Base-by-base conservation (phyloP, 371 early-diverging fungal genomes). In the Aphelidium insulamus region DNA sequence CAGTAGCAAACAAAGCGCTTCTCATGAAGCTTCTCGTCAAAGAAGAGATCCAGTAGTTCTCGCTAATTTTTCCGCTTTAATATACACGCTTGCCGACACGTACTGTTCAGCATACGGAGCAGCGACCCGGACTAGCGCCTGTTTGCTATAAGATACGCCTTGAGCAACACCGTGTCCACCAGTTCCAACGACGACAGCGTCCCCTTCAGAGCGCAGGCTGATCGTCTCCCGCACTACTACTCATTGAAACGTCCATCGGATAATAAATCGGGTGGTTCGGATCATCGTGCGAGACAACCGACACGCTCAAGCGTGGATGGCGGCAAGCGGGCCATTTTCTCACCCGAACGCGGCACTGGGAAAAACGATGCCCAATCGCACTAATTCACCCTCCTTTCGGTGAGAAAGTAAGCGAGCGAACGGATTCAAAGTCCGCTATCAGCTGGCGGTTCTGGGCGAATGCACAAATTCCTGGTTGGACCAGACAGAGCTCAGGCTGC, bases 111-210 rank as follows among this genome's bases (percentile, higher is more conserved):
- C 1, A 88, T 78, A 17, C 91, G 66, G 28, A 92, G 49, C 17
- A 92, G 54, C 0, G 84, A 72, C 1, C 88, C 82, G 1, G 81
- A 70, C n/a, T 84, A 56, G 0, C 72, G 59, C 18, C 70, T 72
- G 29, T 77, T 77, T 15, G 66, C 63, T 36, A 63, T 54, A 50
- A 85, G 53, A 44, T 84, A 88, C 0, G 77, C 67, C 44, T 79
- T 81, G 15, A 92, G 52, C 27, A 92, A 47, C 0, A 83, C 69
- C 0, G 90, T 90, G 39, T 92, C 94, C 1, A 88, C 80, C n/a
- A 83, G 44, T 29, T 70, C 57, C 1, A 75, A n/a, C n/a, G n/a
- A n/a, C n/a, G n/a, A n/a, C n/a, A n/a, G n/a, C n/a, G n/a, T n/a
- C n/a, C n/a, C 25, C 25, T 14, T 31, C 14, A 10, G 9, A 16